These are phyloP conservation scores for Gaultheria prostrata DNA, from an alignment of 148 eudicot species.

Conservation along the genomic window DNA sequence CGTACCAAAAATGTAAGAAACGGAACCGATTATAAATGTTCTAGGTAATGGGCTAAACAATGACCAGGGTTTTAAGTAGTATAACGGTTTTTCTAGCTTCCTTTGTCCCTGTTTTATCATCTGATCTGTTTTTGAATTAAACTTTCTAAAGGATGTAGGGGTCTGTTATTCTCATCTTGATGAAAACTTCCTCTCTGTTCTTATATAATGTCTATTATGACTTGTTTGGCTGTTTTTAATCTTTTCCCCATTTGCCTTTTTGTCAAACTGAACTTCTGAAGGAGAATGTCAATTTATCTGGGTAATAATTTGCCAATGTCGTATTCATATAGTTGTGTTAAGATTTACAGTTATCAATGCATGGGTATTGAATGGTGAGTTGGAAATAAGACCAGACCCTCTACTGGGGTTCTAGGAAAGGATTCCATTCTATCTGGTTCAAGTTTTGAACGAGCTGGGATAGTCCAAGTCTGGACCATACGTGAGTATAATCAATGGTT, in stretches of 20 bases:
- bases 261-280: not conserved
- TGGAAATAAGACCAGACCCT: not conserved
- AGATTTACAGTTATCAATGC: not conserved
- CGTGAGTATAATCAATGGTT: too few relatives aligned
- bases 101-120: not conserved
- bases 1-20: not conserved
- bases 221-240: constrained; percentile 3
- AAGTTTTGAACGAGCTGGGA: too few relatives aligned
- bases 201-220: not conserved
- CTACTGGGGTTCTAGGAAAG: not conserved
- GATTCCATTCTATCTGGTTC: too few relatives aligned
- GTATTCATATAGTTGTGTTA: not conserved
- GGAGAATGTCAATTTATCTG: not conserved
- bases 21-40: not conserved
- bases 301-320: not conserved
- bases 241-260: not conserved
- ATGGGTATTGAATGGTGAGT: not conserved
- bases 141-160: not conserved
- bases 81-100: constrained; percentile 1
- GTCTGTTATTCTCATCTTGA: not conserved
- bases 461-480: too few relatives aligned
- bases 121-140: not conserved
- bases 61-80: not conserved
- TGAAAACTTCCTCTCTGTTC: not conserved
- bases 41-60: not conserved